Evolutionary conservation across 2,329 filamentous ascomycete species (phyloP), one percentile per base, ranked within the genome.

Genomic region (Periconia macrospinosa): DNA sequence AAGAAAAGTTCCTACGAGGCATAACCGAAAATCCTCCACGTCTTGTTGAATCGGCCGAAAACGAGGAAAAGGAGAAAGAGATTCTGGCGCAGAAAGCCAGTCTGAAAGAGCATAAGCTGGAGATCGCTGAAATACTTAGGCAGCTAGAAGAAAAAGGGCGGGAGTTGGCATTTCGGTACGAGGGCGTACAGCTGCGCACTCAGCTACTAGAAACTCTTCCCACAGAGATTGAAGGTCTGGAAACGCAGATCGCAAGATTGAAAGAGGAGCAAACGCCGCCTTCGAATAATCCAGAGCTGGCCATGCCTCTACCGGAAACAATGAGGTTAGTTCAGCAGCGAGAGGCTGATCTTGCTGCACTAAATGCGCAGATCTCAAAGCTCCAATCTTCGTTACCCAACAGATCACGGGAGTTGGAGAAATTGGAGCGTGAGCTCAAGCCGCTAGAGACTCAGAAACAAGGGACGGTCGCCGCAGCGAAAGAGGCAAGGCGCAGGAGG

Each of bases 1-100:
- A 97, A 76, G 94, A 99, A 74, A 96, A 96, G 69, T 97, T 97
- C 74, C 87, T 99, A 50, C 90, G 92, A 62, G 88, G 90, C 59
- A 95, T 97, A 63, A 91, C 95, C 15, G 91, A 91, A 58, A 90
- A 96, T 58, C 91, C 92, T 46, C 94, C 93, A 0, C 81, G 92
- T 15, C 88, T 97, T 44, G 90, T 96, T 53, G 88, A 88, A 41
- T 85, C 87, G 42, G 83, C 87, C 63, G 92, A 97, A 69, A 97
- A 97, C 70, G 58, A 69, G 3, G 66, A 64, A 41, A 69, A 72
- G 52, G 73, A 74, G 52, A 79, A 83, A 52, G 87, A 91, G 55
- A 78, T 91, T 15, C 81, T 80, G 3, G 83, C 84, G 13, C 79
- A 85, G 52, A 97, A 97, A 72, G 85, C 85, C 15, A 83, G 84